These are phyloP conservation scores for Keithomyces neogunnii DNA, from an alignment of 2,329 filamentous ascomycete species.

Conservation along the genomic window DNA sequence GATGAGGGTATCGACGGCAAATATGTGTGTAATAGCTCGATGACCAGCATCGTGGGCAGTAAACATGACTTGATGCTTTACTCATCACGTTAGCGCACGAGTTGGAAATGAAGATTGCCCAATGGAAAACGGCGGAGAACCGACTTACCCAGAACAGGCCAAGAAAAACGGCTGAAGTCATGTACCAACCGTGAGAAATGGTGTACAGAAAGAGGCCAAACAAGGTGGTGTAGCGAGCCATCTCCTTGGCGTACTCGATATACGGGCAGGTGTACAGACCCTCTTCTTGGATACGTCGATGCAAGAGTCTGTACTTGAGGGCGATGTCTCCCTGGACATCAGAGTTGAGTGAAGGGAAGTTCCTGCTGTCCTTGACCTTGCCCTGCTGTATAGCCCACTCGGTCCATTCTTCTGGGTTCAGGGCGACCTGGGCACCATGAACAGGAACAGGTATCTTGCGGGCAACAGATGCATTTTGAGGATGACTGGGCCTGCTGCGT, in stretches of 20 bases:
- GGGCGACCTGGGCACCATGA: constrained; percentile 1
- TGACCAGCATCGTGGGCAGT: constrained; percentile 59
- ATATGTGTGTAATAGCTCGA: constrained; percentile 52
- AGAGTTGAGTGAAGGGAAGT: constrained; percentile 45
- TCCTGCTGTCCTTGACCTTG: constrained; percentile 22
- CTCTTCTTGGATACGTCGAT: constrained; percentile 43
- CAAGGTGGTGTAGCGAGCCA: constrained; percentile 42
- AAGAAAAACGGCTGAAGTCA: constrained; percentile 48
- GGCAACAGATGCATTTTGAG: neutral
- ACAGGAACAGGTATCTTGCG: neutral
- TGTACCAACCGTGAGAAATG: constrained; percentile 44
- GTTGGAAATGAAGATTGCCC: neutral
- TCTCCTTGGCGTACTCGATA: constrained; percentile 49
- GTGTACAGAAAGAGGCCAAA: constrained; percentile 39
- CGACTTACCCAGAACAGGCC: constrained; percentile 50
- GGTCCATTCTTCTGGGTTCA: constrained; percentile 20
- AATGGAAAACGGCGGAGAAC: neutral
- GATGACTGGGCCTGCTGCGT: constrained; percentile 2
- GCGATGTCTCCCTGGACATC: constrained; percentile 46
- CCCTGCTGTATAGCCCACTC: constrained; percentile 27
- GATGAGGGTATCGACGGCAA: constrained; percentile 49
- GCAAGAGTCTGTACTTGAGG: constrained; percentile 45
- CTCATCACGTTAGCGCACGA: constrained; percentile 10
- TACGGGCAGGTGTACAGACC: constrained; percentile 53
- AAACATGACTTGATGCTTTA: constrained; percentile 60